Evolutionary conservation across 2,329 filamentous ascomycete species (phyloP).

Genomic region (Gnomoniopsis sp.): DNA sequence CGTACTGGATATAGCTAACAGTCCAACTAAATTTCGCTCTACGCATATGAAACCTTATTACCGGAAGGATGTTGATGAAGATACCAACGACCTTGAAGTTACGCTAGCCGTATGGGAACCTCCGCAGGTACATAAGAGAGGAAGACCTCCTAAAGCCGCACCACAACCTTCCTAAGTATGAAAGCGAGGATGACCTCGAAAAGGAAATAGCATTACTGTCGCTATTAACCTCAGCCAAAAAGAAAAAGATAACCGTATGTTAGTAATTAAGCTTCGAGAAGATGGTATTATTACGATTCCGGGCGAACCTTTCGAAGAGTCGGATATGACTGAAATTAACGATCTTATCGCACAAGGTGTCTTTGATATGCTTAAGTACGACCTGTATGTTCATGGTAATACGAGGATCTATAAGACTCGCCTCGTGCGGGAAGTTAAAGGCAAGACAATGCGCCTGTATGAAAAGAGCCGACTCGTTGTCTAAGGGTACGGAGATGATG

Average conservation of each 20-base stretch:
- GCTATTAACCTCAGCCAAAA: background rate
- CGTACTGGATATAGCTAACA: background rate
- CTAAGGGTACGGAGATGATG: background rate
- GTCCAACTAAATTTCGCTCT: background rate
- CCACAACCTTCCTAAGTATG: background rate
- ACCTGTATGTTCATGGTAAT: background rate
- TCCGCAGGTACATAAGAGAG: background rate
- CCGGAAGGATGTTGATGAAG: background rate
- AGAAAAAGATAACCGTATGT: background rate
- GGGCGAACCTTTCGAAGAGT: background rate
- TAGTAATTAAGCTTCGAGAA: background rate
- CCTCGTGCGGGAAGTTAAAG: background rate
- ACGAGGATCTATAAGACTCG: background rate
- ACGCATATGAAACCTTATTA: background rate
- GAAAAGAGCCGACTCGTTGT: background rate
- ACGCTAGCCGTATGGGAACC: background rate
- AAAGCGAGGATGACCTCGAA: background rate
- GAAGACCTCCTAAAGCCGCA: background rate
- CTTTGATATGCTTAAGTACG: background rate
- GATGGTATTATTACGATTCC: background rate
- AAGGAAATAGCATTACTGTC: background rate
- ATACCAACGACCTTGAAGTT: background rate
- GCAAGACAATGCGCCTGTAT: background rate
- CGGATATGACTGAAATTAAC: background rate
- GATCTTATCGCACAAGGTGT: background rate